Evolutionary conservation across 208 protist species (phyloP).

Genomic region (Leishmania tarentolae): DNA sequence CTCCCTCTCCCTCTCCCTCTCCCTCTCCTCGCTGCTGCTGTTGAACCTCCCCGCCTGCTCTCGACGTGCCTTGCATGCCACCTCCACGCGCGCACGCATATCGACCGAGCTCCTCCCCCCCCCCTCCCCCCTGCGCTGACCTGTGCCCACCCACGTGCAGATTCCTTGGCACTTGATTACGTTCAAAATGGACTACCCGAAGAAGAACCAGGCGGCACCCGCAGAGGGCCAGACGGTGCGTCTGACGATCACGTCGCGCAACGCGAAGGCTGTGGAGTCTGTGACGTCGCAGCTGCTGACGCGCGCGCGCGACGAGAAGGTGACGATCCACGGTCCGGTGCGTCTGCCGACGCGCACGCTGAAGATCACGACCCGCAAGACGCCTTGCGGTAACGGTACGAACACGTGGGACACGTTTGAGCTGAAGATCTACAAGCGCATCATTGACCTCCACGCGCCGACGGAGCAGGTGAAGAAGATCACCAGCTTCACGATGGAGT

Average conservation of each 20-base stretch:
- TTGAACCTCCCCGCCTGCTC: neutral
- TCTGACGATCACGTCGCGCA: conserved; percentile 97
- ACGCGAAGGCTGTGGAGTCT: conserved; percentile 97
- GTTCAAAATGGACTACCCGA: conserved; percentile 80
- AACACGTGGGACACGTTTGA: conserved; percentile 99
- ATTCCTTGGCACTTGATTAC: conserved; percentile 68
- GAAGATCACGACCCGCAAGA: conserved; percentile 98
- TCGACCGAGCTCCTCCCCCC: neutral
- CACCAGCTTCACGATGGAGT: conserved; percentile 88
- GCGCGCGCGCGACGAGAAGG: conserved; percentile 95
- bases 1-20: neutral
- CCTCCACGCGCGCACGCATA: neutral
- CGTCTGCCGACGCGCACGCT: conserved; percentile 98
- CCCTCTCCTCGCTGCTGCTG: neutral
- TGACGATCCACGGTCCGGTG: conserved; percentile 97
- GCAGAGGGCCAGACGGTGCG: conserved; percentile 92
- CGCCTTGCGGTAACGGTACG: conserved; percentile 99
- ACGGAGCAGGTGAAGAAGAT: conserved; percentile 92
- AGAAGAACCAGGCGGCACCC: conserved; percentile 65
- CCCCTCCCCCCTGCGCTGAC: conserved; percentile 1
- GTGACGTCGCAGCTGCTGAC: conserved; percentile 95
- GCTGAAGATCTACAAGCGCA: conserved; percentile 99
- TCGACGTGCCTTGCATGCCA: neutral
- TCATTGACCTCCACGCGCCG: conserved; percentile 97
- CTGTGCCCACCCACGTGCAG: conserved; percentile 1